Conservation (phyloP, 2,329 filamentous ascomycete genomes). For the Xylaria sp. region DNA sequence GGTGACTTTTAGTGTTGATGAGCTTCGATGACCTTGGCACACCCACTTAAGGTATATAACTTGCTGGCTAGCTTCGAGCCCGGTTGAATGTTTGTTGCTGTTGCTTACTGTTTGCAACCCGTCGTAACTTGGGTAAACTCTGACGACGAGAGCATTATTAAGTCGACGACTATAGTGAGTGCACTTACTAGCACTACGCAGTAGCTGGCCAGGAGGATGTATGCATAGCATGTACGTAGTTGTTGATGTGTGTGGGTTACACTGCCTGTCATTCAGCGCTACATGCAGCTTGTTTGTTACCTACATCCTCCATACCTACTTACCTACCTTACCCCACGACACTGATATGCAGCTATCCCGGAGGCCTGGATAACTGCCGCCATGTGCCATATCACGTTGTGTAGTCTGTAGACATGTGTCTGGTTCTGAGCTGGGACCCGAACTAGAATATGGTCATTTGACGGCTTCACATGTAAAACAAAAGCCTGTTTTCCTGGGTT, state of each 20-base stretch:
- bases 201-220: not conserved
- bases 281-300: constrained; percentile 7
- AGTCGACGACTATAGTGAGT: constrained; percentile 2
- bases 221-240: not conserved
- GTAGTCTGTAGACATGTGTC: constrained; percentile 13
- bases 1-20: constrained; percentile 20
- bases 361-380: constrained; percentile 17
- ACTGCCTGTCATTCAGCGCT: constrained; percentile 20
- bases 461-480: constrained; percentile 29
- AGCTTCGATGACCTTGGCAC: constrained; percentile 30
- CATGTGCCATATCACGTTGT: constrained; percentile 10
- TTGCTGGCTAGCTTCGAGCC: constrained; percentile 27
- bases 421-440: constrained; percentile 13
- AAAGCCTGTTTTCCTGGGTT: constrained; percentile 16
- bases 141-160: constrained; percentile 11
- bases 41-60: constrained; percentile 31
- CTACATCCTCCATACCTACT: not conserved
- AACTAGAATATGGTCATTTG: constrained; percentile 29
- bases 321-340: constrained; percentile 17
- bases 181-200: not conserved
- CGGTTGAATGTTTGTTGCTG: constrained; percentile 3
- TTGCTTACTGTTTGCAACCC: constrained; percentile 37
- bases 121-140: constrained; percentile 12
- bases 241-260: constrained; percentile 22
- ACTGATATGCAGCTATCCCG: constrained; percentile 26